A percentile compares a stretch with the other conserved stretches of the same genome.
phyloP scores from a whole-genome alignment of 164 flowering plant genomes.

The Magnolia kwangsiensis region DNA sequence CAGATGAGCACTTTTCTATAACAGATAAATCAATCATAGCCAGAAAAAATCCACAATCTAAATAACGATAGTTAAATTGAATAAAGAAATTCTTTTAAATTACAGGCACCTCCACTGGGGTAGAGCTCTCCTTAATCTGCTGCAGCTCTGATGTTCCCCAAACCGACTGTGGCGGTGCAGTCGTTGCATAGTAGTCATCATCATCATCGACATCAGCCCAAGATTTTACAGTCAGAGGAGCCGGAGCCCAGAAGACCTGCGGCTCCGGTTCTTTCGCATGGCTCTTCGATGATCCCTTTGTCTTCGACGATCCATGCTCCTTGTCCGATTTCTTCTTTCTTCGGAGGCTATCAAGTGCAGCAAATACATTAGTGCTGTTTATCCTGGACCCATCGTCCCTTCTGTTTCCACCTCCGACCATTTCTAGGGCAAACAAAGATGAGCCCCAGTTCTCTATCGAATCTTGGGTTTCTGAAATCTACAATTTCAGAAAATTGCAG shows the following conservation, averaged over 20 bases:
- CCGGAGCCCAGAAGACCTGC: slow-evolving; percentile 72
- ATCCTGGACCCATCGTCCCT: slow-evolving; percentile 46
- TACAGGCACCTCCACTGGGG: slow-evolving; percentile 34
- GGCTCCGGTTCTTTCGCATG: slow-evolving; percentile 41
- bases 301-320: slow-evolving; percentile 40
- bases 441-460: slow-evolving; percentile 10
- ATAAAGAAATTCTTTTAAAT: background rate
- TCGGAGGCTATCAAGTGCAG: slow-evolving; percentile 51
- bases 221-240: slow-evolving; percentile 58
- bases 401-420: slow-evolving; percentile 59
- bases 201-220: slow-evolving; percentile 97
- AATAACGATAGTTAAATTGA: background rate
- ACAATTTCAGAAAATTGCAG: background rate
- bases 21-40: background rate
- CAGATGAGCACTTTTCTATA: background rate
- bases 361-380: slow-evolving; percentile 52
- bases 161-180: slow-evolving; percentile 55
- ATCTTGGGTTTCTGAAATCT: background rate
- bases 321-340: slow-evolving; percentile 67
- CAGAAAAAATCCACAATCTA: background rate
- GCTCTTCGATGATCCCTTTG: slow-evolving; percentile 42
- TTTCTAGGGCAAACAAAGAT: slow-evolving; percentile 18
- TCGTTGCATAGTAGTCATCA: slow-evolving; percentile 74
- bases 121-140: slow-evolving; percentile 30
- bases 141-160: slow-evolving; percentile 43